Evolutionary conservation across 768 basidiomycete species (phyloP).

Genomic region (Rickenella mellea): DNA sequence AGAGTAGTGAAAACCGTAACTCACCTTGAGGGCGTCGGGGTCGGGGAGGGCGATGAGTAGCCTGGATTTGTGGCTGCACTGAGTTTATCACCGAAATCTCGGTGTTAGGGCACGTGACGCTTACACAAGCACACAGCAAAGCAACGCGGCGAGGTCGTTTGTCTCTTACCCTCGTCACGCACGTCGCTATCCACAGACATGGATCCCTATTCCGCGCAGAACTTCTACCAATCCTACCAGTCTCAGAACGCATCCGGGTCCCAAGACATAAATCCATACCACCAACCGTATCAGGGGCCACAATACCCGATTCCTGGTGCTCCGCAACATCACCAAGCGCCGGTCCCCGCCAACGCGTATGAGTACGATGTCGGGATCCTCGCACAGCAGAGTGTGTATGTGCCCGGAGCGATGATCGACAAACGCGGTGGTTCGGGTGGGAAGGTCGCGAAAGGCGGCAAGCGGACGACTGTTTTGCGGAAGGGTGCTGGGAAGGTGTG

Average conservation of each 20-base stretch:
- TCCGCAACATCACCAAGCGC: slow-evolving; percentile 58
- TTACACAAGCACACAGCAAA: too few species aligned
- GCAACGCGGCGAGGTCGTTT: too few species aligned
- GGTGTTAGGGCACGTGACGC: too few species aligned
- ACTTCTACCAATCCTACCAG: slow-evolving; percentile 39
- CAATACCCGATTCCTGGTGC: slow-evolving; percentile 61
- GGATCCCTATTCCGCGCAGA: slow-evolving; percentile 34
- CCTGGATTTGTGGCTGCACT: too few species aligned
- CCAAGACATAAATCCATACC: slow-evolving; percentile 68
- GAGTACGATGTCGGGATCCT: slow-evolving; percentile 89
- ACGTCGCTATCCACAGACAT: slow-evolving; percentile 16
- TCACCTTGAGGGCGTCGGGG: slow-evolving; percentile 31
- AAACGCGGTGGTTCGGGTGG: slow-evolving; percentile 81
- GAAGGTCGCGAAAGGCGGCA: slow-evolving; percentile 81
- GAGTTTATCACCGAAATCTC: too few species aligned
- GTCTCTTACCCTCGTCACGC: too few species aligned
- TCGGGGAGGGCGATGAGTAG: slow-evolving; percentile 21
- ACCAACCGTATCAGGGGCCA: slow-evolving; percentile 71
- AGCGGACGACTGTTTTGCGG: slow-evolving; percentile 86
- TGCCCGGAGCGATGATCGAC: slow-evolving; percentile 85
- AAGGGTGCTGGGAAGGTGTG: slow-evolving; percentile 96
- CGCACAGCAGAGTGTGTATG: slow-evolving; percentile 87
- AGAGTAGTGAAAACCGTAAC: slow-evolving; percentile 8
- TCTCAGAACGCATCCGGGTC: slow-evolving; percentile 41
- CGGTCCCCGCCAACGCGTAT: slow-evolving; percentile 83